Base-by-base conservation (phyloP, 805 yeast species). In the Millerago galiae region DNA sequence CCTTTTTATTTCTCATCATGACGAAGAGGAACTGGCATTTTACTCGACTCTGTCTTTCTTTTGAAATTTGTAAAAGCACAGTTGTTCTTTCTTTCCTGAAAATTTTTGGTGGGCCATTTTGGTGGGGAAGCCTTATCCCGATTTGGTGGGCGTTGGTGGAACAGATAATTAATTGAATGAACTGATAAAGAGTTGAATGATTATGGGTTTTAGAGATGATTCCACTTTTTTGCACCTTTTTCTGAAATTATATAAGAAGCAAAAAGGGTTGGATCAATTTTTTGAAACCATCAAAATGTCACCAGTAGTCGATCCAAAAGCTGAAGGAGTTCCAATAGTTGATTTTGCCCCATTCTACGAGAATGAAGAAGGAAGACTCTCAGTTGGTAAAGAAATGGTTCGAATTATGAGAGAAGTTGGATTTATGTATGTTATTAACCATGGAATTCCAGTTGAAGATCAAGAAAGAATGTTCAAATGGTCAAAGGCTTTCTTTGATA, bases 301-400 rank as follows among this genome's bases (percentile, higher is more conserved):
- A 13, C 26, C 38, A 27, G 26, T 27, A 5, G 31, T 14, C 12
- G 31, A 15, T 16, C 8, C 11, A 15, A 12, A 15, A 16, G 16
- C 27, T 13, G 31, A 35, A 11, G 18, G 30, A 14, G 58, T 60
- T 15, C 65, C 65, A 5, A 43, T 60, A 2, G 47, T 61, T 18
- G 63, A 60, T 43, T 60, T 60, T 37, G 41, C 44, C 24, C 54
- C 54, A 5, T 61, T 60, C 38, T 42, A 54, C 14, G 45, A 49
- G 13, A 61, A 63, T 8, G 34, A 36, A 2, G 58, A 55, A 21
- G 59, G 54, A 1, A 53, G 48, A 38, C 33, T 44, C n/a, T 27
- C 34, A 12, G 50, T 51, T 8, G 64, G 58, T 4, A 44, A 50
- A 14, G 53, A 49, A 29, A 52, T 59, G 51, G 59, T 59, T 10